Evolutionary conservation across 2,329 filamentous ascomycete genomes (phyloP).

Genomic region (Xylariomycetidae sp.): DNA sequence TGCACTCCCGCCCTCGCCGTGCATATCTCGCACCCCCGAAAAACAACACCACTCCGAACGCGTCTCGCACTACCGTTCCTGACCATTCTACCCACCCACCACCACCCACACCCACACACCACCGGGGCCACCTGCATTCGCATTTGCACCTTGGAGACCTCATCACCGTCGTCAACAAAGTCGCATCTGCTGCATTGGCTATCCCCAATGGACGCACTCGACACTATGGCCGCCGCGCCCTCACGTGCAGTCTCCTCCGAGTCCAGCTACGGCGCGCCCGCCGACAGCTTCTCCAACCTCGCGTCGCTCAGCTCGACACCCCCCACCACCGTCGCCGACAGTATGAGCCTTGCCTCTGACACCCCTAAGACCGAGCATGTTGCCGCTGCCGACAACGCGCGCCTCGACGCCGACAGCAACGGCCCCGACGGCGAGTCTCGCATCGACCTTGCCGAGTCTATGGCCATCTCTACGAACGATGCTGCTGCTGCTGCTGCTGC

Average conservation of each 20-base stretch:
- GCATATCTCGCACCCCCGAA: constrained; percentile 14
- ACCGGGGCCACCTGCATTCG: constrained; percentile 2
- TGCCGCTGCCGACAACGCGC: constrained; percentile 44
- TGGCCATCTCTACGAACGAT: constrained; percentile 17
- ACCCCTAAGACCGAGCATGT: constrained; percentile 57
- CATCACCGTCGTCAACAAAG: too few relatives aligned
- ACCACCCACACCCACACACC: constrained; percentile 14
- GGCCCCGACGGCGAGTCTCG: constrained; percentile 18
- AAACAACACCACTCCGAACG: constrained; percentile 21
- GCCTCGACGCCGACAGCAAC: constrained; percentile 15
- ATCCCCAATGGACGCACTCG: too few relatives aligned
- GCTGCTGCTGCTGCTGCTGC: neutral
- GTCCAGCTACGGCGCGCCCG: constrained; percentile 22
- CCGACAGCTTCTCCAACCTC: constrained; percentile 42
- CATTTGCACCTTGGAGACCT: constrained; percentile 11
- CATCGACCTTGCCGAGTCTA: constrained; percentile 20
- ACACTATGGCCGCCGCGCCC: constrained; percentile 24
- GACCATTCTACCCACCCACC: constrained; percentile 9
- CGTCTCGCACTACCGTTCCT: constrained; percentile 16
- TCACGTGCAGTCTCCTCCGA: constrained; percentile 27
- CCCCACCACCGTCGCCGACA: constrained; percentile 60
- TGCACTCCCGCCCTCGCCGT: constrained; percentile 12
- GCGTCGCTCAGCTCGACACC: constrained; percentile 58
- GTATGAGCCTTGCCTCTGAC: constrained; percentile 49
- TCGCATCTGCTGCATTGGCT: too few relatives aligned